Evolutionary conservation across 441 rosid species (phyloP).

Genomic region (Cnidoscolus chayamansa): DNA sequence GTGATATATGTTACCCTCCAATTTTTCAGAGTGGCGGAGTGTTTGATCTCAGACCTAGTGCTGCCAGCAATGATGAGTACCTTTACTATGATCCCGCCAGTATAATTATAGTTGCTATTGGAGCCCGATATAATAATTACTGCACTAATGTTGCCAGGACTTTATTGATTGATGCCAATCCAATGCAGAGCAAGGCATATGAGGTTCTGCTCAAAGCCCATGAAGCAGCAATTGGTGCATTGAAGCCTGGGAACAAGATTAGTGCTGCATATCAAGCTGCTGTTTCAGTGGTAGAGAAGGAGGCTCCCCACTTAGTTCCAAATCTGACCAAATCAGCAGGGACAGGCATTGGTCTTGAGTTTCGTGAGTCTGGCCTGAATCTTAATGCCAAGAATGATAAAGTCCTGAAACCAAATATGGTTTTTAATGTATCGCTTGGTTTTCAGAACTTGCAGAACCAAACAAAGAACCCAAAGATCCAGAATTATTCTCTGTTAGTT

Average conservation of each 20-base stretch:
- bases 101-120: slow-evolving; percentile 70
- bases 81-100: slow-evolving; percentile 77
- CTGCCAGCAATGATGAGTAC: slow-evolving; percentile 72
- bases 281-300: slow-evolving; percentile 52
- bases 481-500: slow-evolving; percentile 56
- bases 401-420: slow-evolving; percentile 54
- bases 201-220: slow-evolving; percentile 84
- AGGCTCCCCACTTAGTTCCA: slow-evolving; percentile 63
- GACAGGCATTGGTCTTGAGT: slow-evolving; percentile 87
- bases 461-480: slow-evolving; percentile 50
- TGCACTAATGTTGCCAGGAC: slow-evolving; percentile 86
- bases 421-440: slow-evolving; percentile 77
- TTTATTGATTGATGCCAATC: slow-evolving; percentile 69
- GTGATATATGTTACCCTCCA: slow-evolving; percentile 90
- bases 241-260: slow-evolving; percentile 60
- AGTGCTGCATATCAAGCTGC: slow-evolving; percentile 66
- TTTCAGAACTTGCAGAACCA: slow-evolving; percentile 72
- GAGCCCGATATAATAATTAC: slow-evolving; percentile 79
- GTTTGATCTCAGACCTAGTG: slow-evolving; percentile 82
- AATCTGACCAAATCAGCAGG: slow-evolving; percentile 81
- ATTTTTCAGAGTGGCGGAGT: slow-evolving; percentile 90
- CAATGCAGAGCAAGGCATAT: slow-evolving; percentile 70
- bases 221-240: slow-evolving; percentile 63
- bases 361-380: slow-evolving; percentile 74
- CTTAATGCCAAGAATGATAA: slow-evolving; percentile 77